Conservation (phyloP, 176 grass and related monocot species). For the Puccinellia tenuiflora region DNA sequence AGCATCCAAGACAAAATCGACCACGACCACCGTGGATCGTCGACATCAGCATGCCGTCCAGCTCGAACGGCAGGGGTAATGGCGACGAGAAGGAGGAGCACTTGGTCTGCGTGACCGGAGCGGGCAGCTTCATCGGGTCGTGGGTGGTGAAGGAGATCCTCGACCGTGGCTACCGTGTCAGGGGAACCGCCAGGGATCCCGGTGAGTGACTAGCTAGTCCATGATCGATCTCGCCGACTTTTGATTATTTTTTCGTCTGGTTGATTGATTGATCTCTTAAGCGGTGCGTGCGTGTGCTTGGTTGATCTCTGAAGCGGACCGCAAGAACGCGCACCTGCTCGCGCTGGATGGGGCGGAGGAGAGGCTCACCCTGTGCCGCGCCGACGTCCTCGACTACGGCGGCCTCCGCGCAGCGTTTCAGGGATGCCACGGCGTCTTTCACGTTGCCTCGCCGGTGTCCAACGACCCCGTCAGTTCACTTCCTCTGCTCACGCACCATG, state of each 20-base stretch:
- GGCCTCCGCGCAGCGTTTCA: slow-evolving; percentile 12
- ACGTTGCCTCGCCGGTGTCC: slow-evolving; percentile 46
- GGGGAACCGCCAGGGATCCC: slow-evolving; percentile 41
- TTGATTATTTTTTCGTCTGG: too few relatives aligned
- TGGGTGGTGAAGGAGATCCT: slow-evolving; percentile 51
- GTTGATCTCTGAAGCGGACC: background rate
- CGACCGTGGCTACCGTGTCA: slow-evolving; percentile 31
- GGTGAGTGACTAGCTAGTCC: too few relatives aligned
- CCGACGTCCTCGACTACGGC: slow-evolving; percentile 26
- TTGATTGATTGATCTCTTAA: background rate
- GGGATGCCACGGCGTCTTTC: slow-evolving; percentile 50
- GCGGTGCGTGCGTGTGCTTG: background rate
- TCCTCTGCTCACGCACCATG: too few relatives aligned
- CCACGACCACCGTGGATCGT: background rate
- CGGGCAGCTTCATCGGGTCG: slow-evolving; percentile 37
- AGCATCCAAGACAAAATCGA: too few relatives aligned
- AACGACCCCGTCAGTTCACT: slow-evolving; percentile 10
- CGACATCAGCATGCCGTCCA: background rate
- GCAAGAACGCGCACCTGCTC: slow-evolving; percentile 40
- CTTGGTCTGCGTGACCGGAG: slow-evolving; percentile 44
- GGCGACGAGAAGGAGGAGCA: background rate
- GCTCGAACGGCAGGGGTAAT: background rate
- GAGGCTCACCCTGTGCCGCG: slow-evolving; percentile 33
- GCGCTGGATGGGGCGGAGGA: slow-evolving; percentile 25
- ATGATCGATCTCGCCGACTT: too few relatives aligned